Evolutionary conservation across 257 asterid species (phyloP).

Genomic region (Haberlea rhodopensis): DNA sequence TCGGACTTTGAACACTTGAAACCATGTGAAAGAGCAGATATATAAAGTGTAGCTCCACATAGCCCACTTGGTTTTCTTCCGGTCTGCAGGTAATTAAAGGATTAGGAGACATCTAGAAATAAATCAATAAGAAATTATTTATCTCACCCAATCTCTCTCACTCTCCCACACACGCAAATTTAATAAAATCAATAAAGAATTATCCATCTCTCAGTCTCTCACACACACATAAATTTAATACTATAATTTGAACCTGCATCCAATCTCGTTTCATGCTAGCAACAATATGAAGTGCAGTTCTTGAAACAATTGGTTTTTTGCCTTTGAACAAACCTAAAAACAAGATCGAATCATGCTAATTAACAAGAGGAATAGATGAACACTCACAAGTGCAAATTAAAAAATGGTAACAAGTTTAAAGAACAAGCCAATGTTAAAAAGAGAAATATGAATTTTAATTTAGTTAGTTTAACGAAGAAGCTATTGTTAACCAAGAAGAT

Average conservation of each 20-base stretch:
- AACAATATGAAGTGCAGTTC: constrained; percentile 52
- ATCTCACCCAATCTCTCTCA: constrained; percentile 8
- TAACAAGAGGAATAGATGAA: constrained; percentile 17
- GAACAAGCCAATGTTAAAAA: background rate
- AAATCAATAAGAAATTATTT: background rate
- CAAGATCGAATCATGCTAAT: constrained; percentile 22
- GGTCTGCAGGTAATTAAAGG: constrained; percentile 50
- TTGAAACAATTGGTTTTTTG: constrained; percentile 33
- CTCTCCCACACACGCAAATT: background rate
- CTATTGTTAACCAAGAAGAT: constrained; percentile 9
- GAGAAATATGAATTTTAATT: background rate
- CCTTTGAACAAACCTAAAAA: constrained; percentile 55
- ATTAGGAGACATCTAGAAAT: constrained; percentile 18
- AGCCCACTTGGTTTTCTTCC: constrained; percentile 97
- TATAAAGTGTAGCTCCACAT: constrained; percentile 90
- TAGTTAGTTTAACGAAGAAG: background rate
- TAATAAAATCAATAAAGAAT: no score
- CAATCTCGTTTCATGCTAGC: constrained; percentile 94
- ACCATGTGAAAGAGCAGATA: constrained; percentile 79
- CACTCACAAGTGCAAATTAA: background rate
- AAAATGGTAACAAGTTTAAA: constrained; percentile 13
- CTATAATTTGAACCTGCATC: constrained; percentile 64
- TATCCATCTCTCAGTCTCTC: no score
- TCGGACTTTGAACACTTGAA: constrained; percentile 62
- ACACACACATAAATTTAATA: no score